Conservation (phyloP, 2,329 filamentous ascomycete species). For the Fonsecaea erecta region DNA sequence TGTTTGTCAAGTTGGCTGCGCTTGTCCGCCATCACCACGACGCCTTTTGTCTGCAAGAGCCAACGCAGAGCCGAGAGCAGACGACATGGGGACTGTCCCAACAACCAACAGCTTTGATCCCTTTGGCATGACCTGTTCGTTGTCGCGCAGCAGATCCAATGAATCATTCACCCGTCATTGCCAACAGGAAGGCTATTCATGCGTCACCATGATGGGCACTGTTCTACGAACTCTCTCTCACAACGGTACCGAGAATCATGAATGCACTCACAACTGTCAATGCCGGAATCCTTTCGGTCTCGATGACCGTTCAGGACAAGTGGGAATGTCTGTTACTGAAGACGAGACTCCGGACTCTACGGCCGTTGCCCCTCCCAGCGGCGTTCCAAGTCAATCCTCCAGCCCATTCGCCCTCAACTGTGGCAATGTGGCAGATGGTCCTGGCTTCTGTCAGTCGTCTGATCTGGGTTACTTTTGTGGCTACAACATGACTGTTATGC, state of each 20-base stretch:
- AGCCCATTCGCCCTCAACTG: slow-evolving; percentile 20
- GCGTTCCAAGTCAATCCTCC: slow-evolving; percentile 9
- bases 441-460: slow-evolving; percentile 4
- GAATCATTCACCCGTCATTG: slow-evolving; percentile 13
- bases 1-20: neutral
- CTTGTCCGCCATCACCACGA: neutral
- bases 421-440: slow-evolving; percentile 16
- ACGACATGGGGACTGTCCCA: neutral
- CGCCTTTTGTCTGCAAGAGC: neutral
- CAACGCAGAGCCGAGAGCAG: neutral
- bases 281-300: slow-evolving; percentile 5
- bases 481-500: slow-evolving; percentile 12
- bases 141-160: slow-evolving; percentile 1
- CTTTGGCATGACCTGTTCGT: neutral
- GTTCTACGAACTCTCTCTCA: slow-evolving; percentile 2
- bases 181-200: slow-evolving; percentile 7
- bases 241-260: neutral
- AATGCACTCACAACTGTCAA: slow-evolving; percentile 5
- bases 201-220: neutral
- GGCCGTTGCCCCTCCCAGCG: slow-evolving; percentile 11
- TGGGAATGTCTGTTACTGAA: neutral
- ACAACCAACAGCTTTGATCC: neutral
- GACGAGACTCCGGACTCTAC: neutral
- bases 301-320: neutral
- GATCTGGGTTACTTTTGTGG: slow-evolving; percentile 21